Evolutionary conservation across 768 basidiomycete genomes (phyloP).

Genomic region (Boletus rubropictus): DNA sequence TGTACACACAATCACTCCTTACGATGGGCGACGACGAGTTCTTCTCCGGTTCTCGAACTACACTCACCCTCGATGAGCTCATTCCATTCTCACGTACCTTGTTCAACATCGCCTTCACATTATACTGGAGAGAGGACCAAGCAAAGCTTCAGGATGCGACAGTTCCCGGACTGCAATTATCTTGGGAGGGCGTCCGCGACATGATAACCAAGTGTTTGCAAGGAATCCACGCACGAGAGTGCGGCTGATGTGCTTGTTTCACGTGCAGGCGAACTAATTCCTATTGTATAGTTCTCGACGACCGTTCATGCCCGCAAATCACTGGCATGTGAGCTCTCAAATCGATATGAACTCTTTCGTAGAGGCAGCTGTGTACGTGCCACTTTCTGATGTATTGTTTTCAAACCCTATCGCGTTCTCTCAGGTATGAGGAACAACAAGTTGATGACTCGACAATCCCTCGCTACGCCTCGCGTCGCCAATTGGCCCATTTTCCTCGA

Average conservation of each 20-base stretch:
- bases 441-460: conserved; percentile 27
- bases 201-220: conserved; percentile 73
- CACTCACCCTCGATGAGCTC: conserved; percentile 79
- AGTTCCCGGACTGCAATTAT: conserved; percentile 35
- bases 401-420: neutral
- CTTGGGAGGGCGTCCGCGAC: conserved; percentile 69
- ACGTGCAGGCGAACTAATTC: conserved; percentile 1
- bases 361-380: conserved; percentile 76
- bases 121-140: conserved; percentile 58
- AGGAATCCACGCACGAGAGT: conserved; percentile 88
- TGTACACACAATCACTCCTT: conserved; percentile 79
- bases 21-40: conserved; percentile 98
- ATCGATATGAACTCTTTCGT: conserved; percentile 69
- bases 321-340: conserved; percentile 71
- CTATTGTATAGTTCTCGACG: conserved; percentile 59
- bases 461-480: conserved; percentile 53
- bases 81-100: conserved; percentile 68
- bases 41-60: conserved; percentile 68
- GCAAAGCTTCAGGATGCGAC: conserved; percentile 35
- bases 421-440: conserved; percentile 62
- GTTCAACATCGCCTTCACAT: conserved; percentile 76
- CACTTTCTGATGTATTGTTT: neutral
- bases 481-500: conserved; percentile 58
- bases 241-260: conserved; percentile 26
- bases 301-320: conserved; percentile 74